Conservation (phyloP, 495 filamentous ascomycete genomes). For the Daldinia childiae region DNA sequence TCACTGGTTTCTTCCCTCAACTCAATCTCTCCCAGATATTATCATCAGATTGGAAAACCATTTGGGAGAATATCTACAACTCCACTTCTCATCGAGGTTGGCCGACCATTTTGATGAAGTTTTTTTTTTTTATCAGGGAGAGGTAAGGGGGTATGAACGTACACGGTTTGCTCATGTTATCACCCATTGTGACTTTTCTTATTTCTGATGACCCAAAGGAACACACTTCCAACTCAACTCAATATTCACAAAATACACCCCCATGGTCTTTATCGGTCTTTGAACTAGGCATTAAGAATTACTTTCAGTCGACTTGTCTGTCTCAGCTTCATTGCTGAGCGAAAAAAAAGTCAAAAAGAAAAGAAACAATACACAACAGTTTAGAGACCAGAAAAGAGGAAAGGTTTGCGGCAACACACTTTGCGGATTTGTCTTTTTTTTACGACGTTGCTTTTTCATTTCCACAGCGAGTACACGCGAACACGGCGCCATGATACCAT, state of each 20-base stretch:
- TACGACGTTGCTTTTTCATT: slow-evolving; percentile 42
- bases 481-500: slow-evolving; percentile 36
- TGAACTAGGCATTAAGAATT: slow-evolving; percentile 43
- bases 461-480: slow-evolving; percentile 34
- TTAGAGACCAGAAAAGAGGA: slow-evolving; percentile 34
- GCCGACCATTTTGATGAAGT: slow-evolving; percentile 55
- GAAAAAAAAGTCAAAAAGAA: slow-evolving; percentile 34
- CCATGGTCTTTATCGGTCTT: slow-evolving; percentile 27
- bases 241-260: slow-evolving; percentile 28
- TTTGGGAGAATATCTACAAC: slow-evolving; percentile 55
- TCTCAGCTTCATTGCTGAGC: slow-evolving; percentile 37
- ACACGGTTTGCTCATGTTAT: slow-evolving; percentile 46
- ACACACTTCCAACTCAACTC: slow-evolving; percentile 39
- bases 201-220: slow-evolving; percentile 46
- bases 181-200: slow-evolving; percentile 34
- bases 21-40: slow-evolving; percentile 50
- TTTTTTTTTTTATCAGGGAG: slow-evolving; percentile 45
- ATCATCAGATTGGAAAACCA: slow-evolving; percentile 61
- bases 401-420: slow-evolving; percentile 39
- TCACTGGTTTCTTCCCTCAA: slow-evolving; percentile 51
- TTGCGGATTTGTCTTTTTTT: slow-evolving; percentile 46
- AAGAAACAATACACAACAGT: slow-evolving; percentile 34
- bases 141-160: slow-evolving; percentile 49
- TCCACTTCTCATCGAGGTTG: slow-evolving; percentile 62
- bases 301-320: slow-evolving; percentile 41